These are phyloP conservation scores for Actinomucor elegans DNA, from an alignment of 371 early-diverging fungal species.

Conservation along the genomic window DNA sequence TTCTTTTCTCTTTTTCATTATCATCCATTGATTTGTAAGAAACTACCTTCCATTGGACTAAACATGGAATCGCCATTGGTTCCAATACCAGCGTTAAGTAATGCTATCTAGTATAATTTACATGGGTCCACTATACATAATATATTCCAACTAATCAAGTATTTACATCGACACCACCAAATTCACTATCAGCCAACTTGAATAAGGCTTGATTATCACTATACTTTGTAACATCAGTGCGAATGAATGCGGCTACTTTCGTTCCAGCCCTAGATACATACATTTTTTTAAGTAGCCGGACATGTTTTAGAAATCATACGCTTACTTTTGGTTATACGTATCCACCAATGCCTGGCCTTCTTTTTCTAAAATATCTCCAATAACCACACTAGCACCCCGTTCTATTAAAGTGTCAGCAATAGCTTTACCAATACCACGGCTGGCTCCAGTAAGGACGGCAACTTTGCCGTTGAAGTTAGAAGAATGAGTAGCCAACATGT, in stretches of 20 bases:
- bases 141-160: too few relatives aligned
- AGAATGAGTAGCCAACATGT: too few relatives aligned
- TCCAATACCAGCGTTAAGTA: conserved; percentile 61
- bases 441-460: conserved; percentile 84
- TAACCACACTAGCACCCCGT: conserved; percentile 62
- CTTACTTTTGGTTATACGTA: conserved; percentile 35
- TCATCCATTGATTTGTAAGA: too few relatives aligned
- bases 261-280: conserved; percentile 1
- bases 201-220: conserved; percentile 50
- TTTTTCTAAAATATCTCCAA: conserved; percentile 58
- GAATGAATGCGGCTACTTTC: conserved; percentile 44
- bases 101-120: conserved; percentile 7
- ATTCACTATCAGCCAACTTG: conserved; percentile 44
- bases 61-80: conserved; percentile 30
- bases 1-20: too few relatives aligned
- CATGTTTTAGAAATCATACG: too few relatives aligned
- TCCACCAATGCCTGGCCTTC: conserved; percentile 35
- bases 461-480: conserved; percentile 23
- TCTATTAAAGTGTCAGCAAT: conserved; percentile 45
- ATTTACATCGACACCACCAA: conserved; percentile 64
- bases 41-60: conserved; percentile 27
- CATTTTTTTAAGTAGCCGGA: too few relatives aligned
- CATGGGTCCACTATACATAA: neutral
- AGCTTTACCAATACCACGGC: conserved; percentile 72
- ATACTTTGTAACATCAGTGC: conserved; percentile 63